A percentile compares a stretch with the other conserved stretches of the same genome.
Evolutionary conservation across 352 stramenopile genomes (phyloP).

Genomic region (Bremia lactucae): DNA sequence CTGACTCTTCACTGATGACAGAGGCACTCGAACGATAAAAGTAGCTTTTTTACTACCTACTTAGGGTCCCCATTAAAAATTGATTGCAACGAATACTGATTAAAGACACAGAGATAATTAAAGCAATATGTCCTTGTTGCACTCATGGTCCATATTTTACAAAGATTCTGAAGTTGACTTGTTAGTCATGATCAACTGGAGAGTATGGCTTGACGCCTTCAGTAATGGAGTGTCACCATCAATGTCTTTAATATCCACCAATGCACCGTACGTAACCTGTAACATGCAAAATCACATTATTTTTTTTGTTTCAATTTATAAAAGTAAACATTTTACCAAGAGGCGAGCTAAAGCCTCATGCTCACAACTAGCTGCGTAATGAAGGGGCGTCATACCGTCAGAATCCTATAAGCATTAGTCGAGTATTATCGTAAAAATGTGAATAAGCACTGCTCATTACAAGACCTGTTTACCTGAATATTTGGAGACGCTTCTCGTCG

Average conservation of each 20-base stretch:
- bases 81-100: too few relatives aligned
- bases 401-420: conserved; percentile 28
- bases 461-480: conserved; percentile 29
- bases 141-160: conserved; percentile 23
- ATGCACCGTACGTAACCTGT: conserved; percentile 52
- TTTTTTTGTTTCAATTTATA: not conserved
- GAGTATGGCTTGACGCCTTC: conserved; percentile 24
- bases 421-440: conserved; percentile 4
- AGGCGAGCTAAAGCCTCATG: conserved; percentile 53
- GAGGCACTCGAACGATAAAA: too few relatives aligned
- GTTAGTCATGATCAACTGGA: conserved; percentile 38
- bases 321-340: conserved; percentile 29
- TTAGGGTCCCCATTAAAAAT: too few relatives aligned
- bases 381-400: conserved; percentile 71
- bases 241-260: conserved; percentile 46
- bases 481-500: conserved; percentile 43
- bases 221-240: conserved; percentile 55
- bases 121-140: too few relatives aligned
- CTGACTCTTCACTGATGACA: too few relatives aligned
- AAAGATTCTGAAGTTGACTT: conserved; percentile 11
- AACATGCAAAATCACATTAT: not conserved
- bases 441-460: not conserved
- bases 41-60: too few relatives aligned
- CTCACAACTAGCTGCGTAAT: conserved; percentile 69
- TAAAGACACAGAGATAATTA: too few relatives aligned